A percentile compares a stretch with the other conserved stretches of the same genome.
Evolutionary conservation across 176 grass and related monocot genomes (phyloP).

Genomic region (Hordeum vulgare): MorexV3_pseudomolecules_assembly NC_058520.1:326793654-326794153

Average conservation of each 20-base stretch:
- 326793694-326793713: no score
- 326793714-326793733: no score
- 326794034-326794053: slow-evolving; percentile 1
- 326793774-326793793: no score
- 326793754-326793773: no score
- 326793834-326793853: background rate
- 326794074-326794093: background rate
- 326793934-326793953: background rate
- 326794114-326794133: slow-evolving; percentile 14
- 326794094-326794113: background rate
- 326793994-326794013: background rate
- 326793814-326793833: background rate
- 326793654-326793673: no score
- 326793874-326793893: background rate
- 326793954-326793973: background rate
- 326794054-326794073: slow-evolving; percentile 4
- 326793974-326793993: background rate
- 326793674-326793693: no score
- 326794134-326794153: slow-evolving; percentile 59
- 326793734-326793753: no score
- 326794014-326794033: slow-evolving; percentile 7
- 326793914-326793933: background rate
- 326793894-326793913: background rate
- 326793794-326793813: no score
- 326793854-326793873: background rate